Base-by-base conservation (phyloP, 441 rosid genomes). In the Omphalea diandra region DNA sequence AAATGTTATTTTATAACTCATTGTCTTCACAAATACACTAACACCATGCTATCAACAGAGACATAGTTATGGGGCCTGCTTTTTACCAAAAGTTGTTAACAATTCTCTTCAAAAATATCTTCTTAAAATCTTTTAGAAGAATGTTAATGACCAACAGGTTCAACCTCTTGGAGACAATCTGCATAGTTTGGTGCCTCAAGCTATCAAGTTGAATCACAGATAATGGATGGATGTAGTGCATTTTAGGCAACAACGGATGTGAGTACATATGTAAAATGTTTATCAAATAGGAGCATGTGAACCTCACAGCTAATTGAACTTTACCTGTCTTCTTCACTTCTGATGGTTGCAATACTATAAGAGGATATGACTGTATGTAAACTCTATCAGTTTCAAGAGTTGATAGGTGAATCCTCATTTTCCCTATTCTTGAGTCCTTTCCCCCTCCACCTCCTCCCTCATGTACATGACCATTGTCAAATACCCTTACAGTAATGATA, bases 341-440 rank as follows among this genome's bases (percentile, higher is more conserved):
- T 0, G 97, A 84, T 70, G 90, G 46, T 33, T 86, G 91, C 47
- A 93, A 75, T 50, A 87, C 93, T 55, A 93, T 80, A 18, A 93
- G 89, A 12, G 97, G 98, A 77, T 89, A 93, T 1, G 90, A 89
- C 35, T 93, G 98, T n/a, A 96, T 91, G 83, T 93, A 93, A 43
- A 93, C 90, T 70, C 93, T 76, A 73, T 88, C 91, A 17, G 98
- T 77, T 80, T 91, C 93, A 20, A 93, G 94, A 3, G 96, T 93
- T 0, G 98, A 93, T 29, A 93, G 83, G 27, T 94, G 93, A 69
- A 93, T 89, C 79, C 98, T 84, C 32, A 93, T 93, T 80, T 93
- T 93, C 57, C 98, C 97, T 4, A 93, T 89, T 69, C 86, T 88
- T 29, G 84, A 58, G 56, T 93, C 98, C 70, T 69, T 73, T 6